A percentile compares a stretch with the other conserved stretches of the same genome.
These are phyloP conservation scores for Cryphonectria parasitica DNA, from an alignment of 2,329 filamentous ascomycete genomes.

Conservation along the genomic window DNA sequence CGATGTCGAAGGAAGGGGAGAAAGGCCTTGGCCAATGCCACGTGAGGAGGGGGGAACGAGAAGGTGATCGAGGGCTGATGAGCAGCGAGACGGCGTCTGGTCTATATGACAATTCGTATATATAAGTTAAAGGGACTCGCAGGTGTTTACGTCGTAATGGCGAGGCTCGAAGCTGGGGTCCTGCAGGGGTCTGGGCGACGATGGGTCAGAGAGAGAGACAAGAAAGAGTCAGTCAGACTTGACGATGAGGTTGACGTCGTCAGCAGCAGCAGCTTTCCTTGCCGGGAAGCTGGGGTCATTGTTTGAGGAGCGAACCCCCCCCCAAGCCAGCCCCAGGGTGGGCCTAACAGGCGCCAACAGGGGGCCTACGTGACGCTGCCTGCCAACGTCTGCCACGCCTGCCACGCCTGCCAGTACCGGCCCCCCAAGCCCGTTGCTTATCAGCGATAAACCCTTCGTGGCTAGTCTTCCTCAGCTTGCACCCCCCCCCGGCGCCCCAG, in stretches of 20 bases:
- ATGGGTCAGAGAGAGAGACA: background rate
- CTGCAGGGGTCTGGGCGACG: slow-evolving; percentile 1
- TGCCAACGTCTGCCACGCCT: slow-evolving; percentile 13
- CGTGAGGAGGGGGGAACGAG: background rate
- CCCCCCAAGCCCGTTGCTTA: slow-evolving; percentile 6
- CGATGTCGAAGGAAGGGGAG: background rate
- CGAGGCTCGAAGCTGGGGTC: background rate
- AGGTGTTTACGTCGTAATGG: background rate
- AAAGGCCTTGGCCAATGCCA: background rate
- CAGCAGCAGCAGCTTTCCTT: slow-evolving; percentile 22
- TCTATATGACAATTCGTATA: background rate
- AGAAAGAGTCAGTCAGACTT: background rate
- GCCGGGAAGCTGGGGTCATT: background rate
- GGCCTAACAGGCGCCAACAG: background rate
- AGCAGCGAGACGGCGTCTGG: background rate
- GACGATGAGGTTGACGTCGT: slow-evolving; percentile 28
- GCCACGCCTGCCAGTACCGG: background rate
- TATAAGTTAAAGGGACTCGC: background rate
- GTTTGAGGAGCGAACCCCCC: slow-evolving; percentile 19
- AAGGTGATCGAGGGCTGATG: background rate
- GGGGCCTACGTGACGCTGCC: background rate
- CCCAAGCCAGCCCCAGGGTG: slow-evolving; percentile 1
- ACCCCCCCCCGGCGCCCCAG: slow-evolving; percentile 1
- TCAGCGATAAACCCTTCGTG: slow-evolving; percentile 26
- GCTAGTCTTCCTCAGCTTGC: slow-evolving; percentile 8